Conservation (phyloP, 495 filamentous ascomycete genomes). For the Penicillium goetzii region DNA sequence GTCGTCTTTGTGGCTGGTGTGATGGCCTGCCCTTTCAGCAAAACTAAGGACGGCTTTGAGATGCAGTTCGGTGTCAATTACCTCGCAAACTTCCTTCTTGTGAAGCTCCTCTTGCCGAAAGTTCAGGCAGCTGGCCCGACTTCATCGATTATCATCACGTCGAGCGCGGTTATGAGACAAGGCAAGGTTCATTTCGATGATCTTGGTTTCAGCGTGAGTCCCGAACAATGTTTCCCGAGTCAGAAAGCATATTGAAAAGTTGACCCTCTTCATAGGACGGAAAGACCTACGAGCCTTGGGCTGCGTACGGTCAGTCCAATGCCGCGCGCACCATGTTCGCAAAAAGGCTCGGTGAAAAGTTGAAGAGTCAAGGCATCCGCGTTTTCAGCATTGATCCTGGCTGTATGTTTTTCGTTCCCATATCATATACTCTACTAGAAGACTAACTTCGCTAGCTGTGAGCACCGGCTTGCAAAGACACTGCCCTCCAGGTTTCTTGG, state of each 20-base stretch:
- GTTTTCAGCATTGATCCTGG: constrained; percentile 30
- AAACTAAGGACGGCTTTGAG: constrained; percentile 30
- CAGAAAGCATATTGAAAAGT: background rate
- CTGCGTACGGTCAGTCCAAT: constrained; percentile 27
- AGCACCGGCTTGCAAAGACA: constrained; percentile 23
- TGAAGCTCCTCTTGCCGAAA: constrained; percentile 27
- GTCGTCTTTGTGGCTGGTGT: constrained; percentile 25
- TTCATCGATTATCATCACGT: constrained; percentile 26
- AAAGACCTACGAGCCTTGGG: constrained; percentile 19
- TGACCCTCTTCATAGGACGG: constrained; percentile 17
- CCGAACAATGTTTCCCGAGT: background rate
- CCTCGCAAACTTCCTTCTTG: constrained; percentile 28
- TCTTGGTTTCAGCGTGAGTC: constrained; percentile 23
- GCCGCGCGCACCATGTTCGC: constrained; percentile 30
- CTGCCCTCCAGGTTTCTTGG: constrained; percentile 9
- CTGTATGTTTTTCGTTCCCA: constrained; percentile 12
- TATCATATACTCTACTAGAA: background rate
- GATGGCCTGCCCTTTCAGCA: constrained; percentile 25
- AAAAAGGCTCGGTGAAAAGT: constrained; percentile 22
- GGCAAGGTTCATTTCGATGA: constrained; percentile 27
- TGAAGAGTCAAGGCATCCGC: constrained; percentile 23
- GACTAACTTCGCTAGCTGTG: constrained; percentile 19
- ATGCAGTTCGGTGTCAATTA: constrained; percentile 29
- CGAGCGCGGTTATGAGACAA: constrained; percentile 17
- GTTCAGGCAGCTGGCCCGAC: constrained; percentile 21